phyloP scores from a whole-genome alignment of 2,329 filamentous ascomycete species.

The Colletotrichum magnum region DNA sequence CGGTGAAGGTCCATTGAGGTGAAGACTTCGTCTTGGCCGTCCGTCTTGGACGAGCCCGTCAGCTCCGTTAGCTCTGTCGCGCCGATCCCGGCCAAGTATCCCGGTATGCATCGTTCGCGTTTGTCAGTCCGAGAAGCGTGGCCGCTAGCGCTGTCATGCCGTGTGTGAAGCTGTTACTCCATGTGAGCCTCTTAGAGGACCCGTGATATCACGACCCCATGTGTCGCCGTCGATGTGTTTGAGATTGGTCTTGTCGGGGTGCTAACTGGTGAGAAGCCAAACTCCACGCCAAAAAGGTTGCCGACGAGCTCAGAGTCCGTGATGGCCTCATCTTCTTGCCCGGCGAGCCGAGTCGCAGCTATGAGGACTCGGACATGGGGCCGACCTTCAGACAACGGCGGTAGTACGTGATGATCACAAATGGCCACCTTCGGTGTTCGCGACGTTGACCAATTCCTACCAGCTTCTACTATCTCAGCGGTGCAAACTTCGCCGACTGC shows the following conservation, averaged over 20 bases:
- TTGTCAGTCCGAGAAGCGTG: background rate
- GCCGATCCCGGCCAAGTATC: conserved; percentile 50
- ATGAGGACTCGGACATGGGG: conserved; percentile 72
- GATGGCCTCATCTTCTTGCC: conserved; percentile 70
- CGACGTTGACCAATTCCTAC: background rate
- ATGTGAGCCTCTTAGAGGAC: conserved; percentile 6
- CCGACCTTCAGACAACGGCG: conserved; percentile 70
- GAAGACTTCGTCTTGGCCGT: conserved; percentile 42
- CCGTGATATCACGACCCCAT: background rate
- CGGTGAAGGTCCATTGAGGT: conserved; percentile 55
- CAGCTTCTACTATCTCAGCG: conserved; percentile 73
- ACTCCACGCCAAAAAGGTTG: conserved; percentile 70
- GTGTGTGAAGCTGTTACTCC: background rate
- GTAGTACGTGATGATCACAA: conserved; percentile 61
- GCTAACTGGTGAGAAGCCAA: conserved; percentile 58
- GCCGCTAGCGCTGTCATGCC: background rate
- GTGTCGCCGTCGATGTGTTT: background rate
- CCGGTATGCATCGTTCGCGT: conserved; percentile 47
- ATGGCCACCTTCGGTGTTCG: conserved; percentile 23
- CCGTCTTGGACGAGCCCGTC: background rate
- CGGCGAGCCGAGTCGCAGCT: conserved; percentile 64
- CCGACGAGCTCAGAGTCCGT: conserved; percentile 61
- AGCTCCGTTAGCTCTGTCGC: conserved; percentile 26
- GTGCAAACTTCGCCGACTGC: conserved; percentile 68
- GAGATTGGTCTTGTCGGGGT: background rate